A percentile compares a stretch with the other conserved stretches of the same genome.
Evolutionary conservation across 768 basidiomycete species (phyloP).

Genomic region (Agrocybe chaxingu): DNA sequence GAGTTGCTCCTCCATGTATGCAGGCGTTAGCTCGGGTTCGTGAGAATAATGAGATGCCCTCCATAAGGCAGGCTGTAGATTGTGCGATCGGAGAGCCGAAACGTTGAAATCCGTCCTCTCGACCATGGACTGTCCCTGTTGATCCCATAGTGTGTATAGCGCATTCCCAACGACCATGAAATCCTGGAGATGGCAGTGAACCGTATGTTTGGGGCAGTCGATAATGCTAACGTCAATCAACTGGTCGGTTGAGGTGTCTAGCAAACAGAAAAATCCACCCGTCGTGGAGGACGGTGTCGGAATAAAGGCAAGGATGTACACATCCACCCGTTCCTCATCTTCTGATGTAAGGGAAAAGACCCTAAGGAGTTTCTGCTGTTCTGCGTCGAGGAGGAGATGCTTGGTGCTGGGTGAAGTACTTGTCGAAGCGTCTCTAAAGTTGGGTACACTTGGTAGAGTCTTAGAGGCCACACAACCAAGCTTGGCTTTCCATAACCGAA

Average conservation of each 20-base stretch:
- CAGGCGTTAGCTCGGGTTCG: slow-evolving; percentile 76
- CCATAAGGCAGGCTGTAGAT: slow-evolving; percentile 42
- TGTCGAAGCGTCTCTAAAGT: slow-evolving; percentile 11
- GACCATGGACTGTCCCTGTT: slow-evolving; percentile 70
- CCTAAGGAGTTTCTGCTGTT: slow-evolving; percentile 60
- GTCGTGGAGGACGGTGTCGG: slow-evolving; percentile 64
- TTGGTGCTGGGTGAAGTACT: slow-evolving; percentile 15
- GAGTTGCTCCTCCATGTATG: slow-evolving; percentile 85
- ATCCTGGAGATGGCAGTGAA: slow-evolving; percentile 74
- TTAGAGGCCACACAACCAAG: slow-evolving; percentile 69
- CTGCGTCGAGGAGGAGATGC: slow-evolving; percentile 53
- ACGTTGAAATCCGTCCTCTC: slow-evolving; percentile 52
- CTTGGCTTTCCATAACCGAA: slow-evolving; percentile 83
- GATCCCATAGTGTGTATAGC: slow-evolving; percentile 78
- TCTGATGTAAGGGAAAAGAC: slow-evolving; percentile 49
- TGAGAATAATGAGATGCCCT: slow-evolving; percentile 55
- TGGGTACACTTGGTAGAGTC: slow-evolving; percentile 30
- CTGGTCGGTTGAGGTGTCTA: slow-evolving; percentile 53
- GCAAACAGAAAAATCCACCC: slow-evolving; percentile 79
- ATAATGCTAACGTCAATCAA: slow-evolving; percentile 56
- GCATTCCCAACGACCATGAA: slow-evolving; percentile 56
- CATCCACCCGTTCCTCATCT: slow-evolving; percentile 37
- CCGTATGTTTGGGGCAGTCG: slow-evolving; percentile 56
- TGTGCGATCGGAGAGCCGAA: slow-evolving; percentile 28
- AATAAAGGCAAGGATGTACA: slow-evolving; percentile 69